Evolutionary conservation across 805 yeast genomes (phyloP).

Genomic region (Candida vaughaniae): DNA sequence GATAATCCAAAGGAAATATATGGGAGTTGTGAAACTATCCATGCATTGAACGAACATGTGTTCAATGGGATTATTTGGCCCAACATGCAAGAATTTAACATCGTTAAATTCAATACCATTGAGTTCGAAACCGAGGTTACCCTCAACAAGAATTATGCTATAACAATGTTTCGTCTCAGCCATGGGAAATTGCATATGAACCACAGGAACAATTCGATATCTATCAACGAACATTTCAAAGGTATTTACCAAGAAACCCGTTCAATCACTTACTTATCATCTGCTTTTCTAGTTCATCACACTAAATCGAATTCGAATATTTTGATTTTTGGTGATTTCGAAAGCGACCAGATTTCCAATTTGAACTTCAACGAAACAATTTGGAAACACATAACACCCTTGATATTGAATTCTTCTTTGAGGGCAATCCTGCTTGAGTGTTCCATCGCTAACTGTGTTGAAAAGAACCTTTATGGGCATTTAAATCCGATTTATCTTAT

Average conservation of each 20-base stretch:
- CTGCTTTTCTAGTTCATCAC: conserved; percentile 59
- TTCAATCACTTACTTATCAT: conserved; percentile 30
- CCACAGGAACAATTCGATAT: conserved; percentile 19
- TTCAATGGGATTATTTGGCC: conserved; percentile 88
- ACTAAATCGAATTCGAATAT: conserved; percentile 33
- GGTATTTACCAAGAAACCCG: conserved; percentile 5
- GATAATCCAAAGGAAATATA: conserved; percentile 42
- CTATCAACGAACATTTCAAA: conserved; percentile 16
- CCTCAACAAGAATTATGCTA: conserved; percentile 19
- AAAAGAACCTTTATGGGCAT: conserved; percentile 69
- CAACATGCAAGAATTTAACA: conserved; percentile 42
- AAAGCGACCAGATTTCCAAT: conserved; percentile 56
- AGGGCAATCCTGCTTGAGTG: conserved; percentile 74
- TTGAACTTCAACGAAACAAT: conserved; percentile 38
- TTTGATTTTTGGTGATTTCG: conserved; percentile 82
- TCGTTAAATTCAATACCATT: conserved; percentile 21
- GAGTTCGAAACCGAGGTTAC: conserved; percentile 13
- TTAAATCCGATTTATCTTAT: conserved; percentile 66
- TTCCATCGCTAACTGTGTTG: conserved; percentile 47
- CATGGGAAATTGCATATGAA: conserved; percentile 26
- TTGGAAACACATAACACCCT: conserved; percentile 58
- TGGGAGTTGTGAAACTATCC: conserved; percentile 54
- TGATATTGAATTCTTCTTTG: conserved; percentile 39
- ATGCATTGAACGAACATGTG: conserved; percentile 50
- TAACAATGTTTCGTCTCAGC: conserved; percentile 31